Evolutionary conservation across 208 protist species (phyloP).

Genomic region (Acanthamoeba divionensis): DNA sequence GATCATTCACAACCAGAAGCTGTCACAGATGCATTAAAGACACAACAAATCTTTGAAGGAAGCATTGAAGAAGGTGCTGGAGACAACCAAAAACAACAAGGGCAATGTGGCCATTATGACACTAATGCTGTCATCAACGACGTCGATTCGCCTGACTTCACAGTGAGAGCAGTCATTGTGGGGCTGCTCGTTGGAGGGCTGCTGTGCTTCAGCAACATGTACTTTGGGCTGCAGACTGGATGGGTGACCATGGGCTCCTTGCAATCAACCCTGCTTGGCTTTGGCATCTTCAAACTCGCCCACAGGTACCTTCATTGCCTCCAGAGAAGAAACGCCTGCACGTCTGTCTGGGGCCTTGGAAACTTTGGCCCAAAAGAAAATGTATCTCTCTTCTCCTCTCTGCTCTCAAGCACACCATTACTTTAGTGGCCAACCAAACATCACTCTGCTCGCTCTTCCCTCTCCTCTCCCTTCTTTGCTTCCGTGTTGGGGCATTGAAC

Average conservation of each 20-base stretch:
- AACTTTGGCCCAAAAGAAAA: conserved; percentile 26
- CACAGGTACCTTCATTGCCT: background rate
- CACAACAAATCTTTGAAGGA: too few species aligned
- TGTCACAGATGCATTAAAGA: too few species aligned
- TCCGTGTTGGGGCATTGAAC: background rate
- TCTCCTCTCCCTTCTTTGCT: background rate
- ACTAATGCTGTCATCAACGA: too few species aligned
- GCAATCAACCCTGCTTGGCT: conserved; percentile 69
- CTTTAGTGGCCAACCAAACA: background rate
- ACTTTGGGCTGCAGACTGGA: conserved; percentile 71
- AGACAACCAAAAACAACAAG: too few species aligned
- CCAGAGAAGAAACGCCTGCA: background rate
- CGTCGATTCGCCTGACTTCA: conserved; percentile 1
- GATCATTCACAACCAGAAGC: too few species aligned
- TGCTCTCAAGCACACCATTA: background rate
- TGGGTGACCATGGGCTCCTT: conserved; percentile 73
- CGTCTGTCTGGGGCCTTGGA: background rate
- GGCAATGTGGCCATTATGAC: too few species aligned
- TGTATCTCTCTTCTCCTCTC: background rate
- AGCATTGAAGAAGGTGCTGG: too few species aligned
- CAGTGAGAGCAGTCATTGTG: background rate
- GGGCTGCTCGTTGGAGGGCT: conserved; percentile 36
- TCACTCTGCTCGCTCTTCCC: background rate
- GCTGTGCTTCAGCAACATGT: conserved; percentile 76
- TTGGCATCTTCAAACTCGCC: conserved; percentile 62